Percentiles rank a stretch among this genome's conserved stretches.
Conservation (phyloP, 164 flowering plant species). For the Macadamia integrifolia region DNA sequence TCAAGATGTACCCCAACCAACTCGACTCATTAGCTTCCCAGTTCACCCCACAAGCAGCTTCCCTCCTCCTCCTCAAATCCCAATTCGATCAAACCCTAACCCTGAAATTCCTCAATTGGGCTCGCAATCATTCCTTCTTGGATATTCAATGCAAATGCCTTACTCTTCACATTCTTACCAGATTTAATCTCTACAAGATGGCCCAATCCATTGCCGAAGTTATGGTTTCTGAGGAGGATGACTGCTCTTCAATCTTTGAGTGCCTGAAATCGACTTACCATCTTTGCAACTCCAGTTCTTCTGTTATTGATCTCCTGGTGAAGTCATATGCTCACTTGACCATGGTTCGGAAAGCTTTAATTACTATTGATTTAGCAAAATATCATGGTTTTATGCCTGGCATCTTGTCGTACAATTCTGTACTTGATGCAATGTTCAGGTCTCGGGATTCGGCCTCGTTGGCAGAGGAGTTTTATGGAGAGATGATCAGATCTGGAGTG, state of each 20-base stretch:
- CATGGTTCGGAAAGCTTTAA: constrained; percentile 42
- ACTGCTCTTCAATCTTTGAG: constrained; percentile 32
- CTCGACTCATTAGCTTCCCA: constrained; percentile 41
- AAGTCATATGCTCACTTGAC: constrained; percentile 54
- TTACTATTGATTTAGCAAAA: constrained; percentile 43
- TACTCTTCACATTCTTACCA: constrained; percentile 66
- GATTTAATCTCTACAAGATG: constrained; percentile 62
- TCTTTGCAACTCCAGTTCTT: constrained; percentile 47
- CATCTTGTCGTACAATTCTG: constrained; percentile 68
- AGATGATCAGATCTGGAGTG: constrained; percentile 45
- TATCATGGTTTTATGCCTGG: constrained; percentile 69
- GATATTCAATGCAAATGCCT: constrained; percentile 44
- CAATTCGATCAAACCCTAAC: constrained; percentile 44
- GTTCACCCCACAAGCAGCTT: constrained; percentile 62
- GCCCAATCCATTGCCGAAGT: constrained; percentile 52
- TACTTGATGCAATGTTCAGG: constrained; percentile 55
- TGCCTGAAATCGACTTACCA: constrained; percentile 51
- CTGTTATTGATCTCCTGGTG: constrained; percentile 74
- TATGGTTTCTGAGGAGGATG: constrained; percentile 23
- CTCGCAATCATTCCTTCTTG: constrained; percentile 48
- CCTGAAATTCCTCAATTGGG: constrained; percentile 63
- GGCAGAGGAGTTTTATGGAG: constrained; percentile 39
- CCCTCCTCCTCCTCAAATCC: constrained; percentile 47
- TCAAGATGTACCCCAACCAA: constrained; percentile 31
- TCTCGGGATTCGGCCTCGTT: constrained; percentile 14